Conservation (phyloP, 164 flowering plant species). For the Chloranthus sessilifolius region DNA sequence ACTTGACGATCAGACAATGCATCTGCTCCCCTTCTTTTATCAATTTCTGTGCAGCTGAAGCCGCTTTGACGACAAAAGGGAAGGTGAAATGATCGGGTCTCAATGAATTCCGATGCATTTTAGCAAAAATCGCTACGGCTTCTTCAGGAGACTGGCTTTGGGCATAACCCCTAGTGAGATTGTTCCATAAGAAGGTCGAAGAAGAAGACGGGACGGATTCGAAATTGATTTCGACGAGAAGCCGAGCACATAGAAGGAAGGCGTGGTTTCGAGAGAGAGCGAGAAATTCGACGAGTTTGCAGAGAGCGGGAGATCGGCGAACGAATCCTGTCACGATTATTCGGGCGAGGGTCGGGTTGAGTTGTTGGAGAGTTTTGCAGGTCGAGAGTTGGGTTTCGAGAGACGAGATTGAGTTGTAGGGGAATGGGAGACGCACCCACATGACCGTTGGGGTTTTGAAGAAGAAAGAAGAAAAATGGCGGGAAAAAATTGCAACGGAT, state of each 20-base stretch:
- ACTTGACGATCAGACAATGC: conserved; percentile 14
- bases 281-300: conserved; percentile 19
- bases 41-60: conserved; percentile 1
- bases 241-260: conserved; percentile 17
- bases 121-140: conserved; percentile 10
- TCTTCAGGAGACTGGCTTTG: conserved; percentile 6
- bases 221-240: conserved; percentile 10
- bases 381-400: conserved; percentile 2
- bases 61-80: conserved; percentile 23
- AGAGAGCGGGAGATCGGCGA: conserved; percentile 10
- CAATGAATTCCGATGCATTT: conserved; percentile 13
- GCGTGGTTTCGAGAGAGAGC: conserved; percentile 6
- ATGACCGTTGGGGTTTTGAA: too few species aligned
- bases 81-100: conserved; percentile 22
- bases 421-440: too few species aligned
- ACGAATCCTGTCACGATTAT: conserved; percentile 15
- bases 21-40: conserved; percentile 16
- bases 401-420: too few species aligned
- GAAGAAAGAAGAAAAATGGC: neutral
- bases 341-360: conserved; percentile 16
- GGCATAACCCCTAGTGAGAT: conserved; percentile 16
- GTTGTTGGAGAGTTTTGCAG: conserved; percentile 12
- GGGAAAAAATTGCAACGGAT: neutral
- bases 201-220: neutral
- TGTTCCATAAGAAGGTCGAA: conserved; percentile 19